A percentile compares a stretch with the other conserved stretches of the same genome.
Evolutionary conservation across 73 alveolate genomes (phyloP).

Genomic region (Stentor roeselii): DNA sequence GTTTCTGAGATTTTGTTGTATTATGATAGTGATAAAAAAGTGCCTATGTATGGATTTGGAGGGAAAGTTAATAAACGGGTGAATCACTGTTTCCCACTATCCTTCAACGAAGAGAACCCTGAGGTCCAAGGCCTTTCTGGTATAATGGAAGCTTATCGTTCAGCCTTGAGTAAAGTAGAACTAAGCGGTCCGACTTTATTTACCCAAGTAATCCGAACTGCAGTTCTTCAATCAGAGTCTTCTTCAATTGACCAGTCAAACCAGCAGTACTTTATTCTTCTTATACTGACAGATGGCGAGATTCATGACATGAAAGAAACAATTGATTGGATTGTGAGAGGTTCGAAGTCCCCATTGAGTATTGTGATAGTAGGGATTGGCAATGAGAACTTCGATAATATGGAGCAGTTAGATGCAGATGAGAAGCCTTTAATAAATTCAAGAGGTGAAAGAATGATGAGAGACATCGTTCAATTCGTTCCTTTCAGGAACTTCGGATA

Average conservation of each 20-base stretch:
- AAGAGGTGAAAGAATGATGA: conserved; percentile 66
- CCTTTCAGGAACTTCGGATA: conserved; percentile 67
- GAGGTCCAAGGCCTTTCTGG: conserved; percentile 69
- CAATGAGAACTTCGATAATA: conserved; percentile 43
- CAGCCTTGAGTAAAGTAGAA: conserved; percentile 35
- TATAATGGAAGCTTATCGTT: conserved; percentile 55
- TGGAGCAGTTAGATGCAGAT: conserved; percentile 86
- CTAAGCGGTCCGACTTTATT: conserved; percentile 83
- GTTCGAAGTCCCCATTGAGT: conserved; percentile 73
- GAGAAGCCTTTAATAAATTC: conserved; percentile 61
- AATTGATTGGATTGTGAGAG: conserved; percentile 63
- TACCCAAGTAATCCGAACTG: conserved; percentile 49
- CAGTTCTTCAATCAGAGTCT: conserved; percentile 31
- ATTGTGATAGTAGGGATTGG: conserved; percentile 90
- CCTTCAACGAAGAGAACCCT: conserved; percentile 67
- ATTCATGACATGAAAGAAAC: conserved; percentile 85
- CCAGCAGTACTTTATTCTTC: conserved; percentile 57
- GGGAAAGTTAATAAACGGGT: conserved; percentile 60
- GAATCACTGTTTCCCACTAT: conserved; percentile 83
- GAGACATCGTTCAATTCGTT: conserved; percentile 96
- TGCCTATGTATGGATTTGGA: conserved; percentile 97
- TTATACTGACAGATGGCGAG: conserved; percentile 91
- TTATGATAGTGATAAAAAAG: conserved; percentile 83
- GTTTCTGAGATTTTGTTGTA: conserved; percentile 77
- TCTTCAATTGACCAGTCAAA: conserved; percentile 39